Evolutionary conservation across 768 basidiomycete species (phyloP), one percentile per base, ranked within the genome.

Genomic region (Leucocoprinus birnbaumii): DNA sequence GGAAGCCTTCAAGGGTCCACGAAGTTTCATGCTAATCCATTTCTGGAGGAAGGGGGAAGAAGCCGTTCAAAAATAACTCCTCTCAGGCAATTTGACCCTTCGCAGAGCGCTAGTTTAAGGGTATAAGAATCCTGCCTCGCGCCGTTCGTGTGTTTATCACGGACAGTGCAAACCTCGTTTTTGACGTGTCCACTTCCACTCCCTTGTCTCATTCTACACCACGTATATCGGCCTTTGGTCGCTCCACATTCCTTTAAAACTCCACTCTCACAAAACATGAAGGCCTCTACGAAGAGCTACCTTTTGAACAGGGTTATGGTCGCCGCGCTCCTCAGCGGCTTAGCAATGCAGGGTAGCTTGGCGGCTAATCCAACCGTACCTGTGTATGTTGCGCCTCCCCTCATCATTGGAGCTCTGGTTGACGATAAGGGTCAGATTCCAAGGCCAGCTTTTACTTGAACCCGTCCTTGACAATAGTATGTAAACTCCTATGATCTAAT

Each of bases 371-470:
- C 19, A 26, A 54, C 19, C 4, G 41, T 42, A 18, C 54, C 54
- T 25, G 24, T 38, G 54, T 55, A 19, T 37, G 54, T 49, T n/a
- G n/a, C 27, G 45, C 11, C 35, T 38, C 7, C 5, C 3, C 19
- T 7, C 16, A 18, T 48, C 13, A 3, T 38, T 14, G 11, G 16
- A 1, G 4, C 26, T 2, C 26, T 34, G 14, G 11, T 13, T 14
- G 35, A 13, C n/a, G 14, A 18, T 7, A 18, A 6, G 22, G 5
- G 19, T 8, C 48, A 80, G 79, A 4, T 78, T 70, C 62, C 63
- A 59, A 18, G 80, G 79, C 10, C 65, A 68, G 44, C 65, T 81
- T 6, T 69, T 78, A 38, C 62, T 82, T 35, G 68, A 80, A 56
- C 76, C 79, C 7, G 73, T 71, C 40, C 59, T 73, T 41, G 76